Percentiles rank a stretch among this genome's conserved stretches.
phyloP scores from a whole-genome alignment of 2,329 filamentous ascomycete species.

The Truncatella angustata region DNA sequence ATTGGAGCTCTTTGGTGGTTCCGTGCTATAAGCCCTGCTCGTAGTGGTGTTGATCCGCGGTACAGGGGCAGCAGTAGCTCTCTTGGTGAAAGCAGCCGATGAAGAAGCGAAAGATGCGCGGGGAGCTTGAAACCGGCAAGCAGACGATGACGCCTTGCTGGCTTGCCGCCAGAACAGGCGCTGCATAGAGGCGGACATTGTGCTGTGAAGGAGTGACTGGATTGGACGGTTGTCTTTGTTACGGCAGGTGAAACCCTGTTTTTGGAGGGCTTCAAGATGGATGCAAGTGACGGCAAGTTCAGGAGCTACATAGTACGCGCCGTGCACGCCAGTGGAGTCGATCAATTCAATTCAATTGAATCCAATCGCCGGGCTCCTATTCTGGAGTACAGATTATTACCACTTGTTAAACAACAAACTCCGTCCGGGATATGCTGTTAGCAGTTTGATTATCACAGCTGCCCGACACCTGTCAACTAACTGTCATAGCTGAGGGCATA shows the following conservation, averaged over 20 bases:
- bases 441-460: background rate
- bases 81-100: background rate
- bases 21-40: slow-evolving; percentile 39
- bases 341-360: background rate
- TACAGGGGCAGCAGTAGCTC: slow-evolving; percentile 3
- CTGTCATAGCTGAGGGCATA: no score
- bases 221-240: background rate
- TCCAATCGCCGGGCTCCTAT: no score
- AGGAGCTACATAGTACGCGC: background rate
- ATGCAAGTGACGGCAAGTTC: background rate
- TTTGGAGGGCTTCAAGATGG: background rate
- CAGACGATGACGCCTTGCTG: slow-evolving; percentile 10
- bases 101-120: slow-evolving; percentile 4
- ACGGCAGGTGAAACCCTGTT: slow-evolving; percentile 5
- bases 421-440: background rate
- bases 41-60: background rate
- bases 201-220: background rate
- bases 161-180: slow-evolving; percentile 21
- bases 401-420: no score
- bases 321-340: background rate
- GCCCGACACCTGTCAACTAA: background rate
- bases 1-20: slow-evolving; percentile 32
- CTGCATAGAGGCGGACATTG: slow-evolving; percentile 21
- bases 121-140: no score
- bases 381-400: no score